A percentile compares a stretch with the other conserved stretches of the same genome.
Conservation (phyloP, 2,329 filamentous ascomycete species). For the Orbilia blumenaviensis region DNA sequence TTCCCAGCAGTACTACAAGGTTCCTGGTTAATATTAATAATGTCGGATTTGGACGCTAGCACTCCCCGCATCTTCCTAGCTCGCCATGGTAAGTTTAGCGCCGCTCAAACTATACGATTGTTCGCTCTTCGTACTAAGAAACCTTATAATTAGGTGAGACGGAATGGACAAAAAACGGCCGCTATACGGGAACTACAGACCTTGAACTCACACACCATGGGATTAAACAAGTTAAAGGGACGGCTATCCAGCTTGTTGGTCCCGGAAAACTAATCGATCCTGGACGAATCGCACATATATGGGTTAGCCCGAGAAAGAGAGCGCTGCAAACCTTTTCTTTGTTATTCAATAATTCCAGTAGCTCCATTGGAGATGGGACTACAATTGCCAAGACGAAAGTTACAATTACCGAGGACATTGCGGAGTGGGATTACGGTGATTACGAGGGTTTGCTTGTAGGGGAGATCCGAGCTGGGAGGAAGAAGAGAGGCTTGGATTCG, state of each 20-base stretch:
- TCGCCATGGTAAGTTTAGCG: constrained; percentile 60
- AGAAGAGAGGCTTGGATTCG: constrained; percentile 62
- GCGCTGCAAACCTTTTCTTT: constrained; percentile 64
- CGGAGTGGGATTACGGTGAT: constrained; percentile 66
- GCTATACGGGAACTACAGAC: constrained; percentile 63
- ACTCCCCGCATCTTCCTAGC: constrained; percentile 62
- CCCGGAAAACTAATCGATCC: constrained; percentile 65
- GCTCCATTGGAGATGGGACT: constrained; percentile 10
- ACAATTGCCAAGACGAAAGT: constrained; percentile 59
- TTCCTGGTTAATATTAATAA: background rate
- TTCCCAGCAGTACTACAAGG: too few relatives aligned
- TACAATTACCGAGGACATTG: constrained; percentile 62
- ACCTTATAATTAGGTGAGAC: constrained; percentile 61
- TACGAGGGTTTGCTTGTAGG: constrained; percentile 65
- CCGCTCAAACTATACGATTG: too few relatives aligned
- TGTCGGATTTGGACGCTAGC: constrained; percentile 43
- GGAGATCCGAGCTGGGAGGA: constrained; percentile 62
- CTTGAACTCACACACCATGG: constrained; percentile 62
- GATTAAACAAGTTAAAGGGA: constrained; percentile 62
- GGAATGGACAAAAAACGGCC: constrained; percentile 64
- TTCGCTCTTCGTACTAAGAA: too few relatives aligned
- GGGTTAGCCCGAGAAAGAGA: constrained; percentile 64
- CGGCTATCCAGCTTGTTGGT: constrained; percentile 63
- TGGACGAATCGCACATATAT: constrained; percentile 62
- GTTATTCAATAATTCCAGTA: constrained; percentile 60